A percentile compares a stretch with the other conserved stretches of the same genome.
These are phyloP conservation scores for Metschnikowia cerradonensis DNA, from an alignment of 805 yeast genomes.

Conservation along the genomic window DNA sequence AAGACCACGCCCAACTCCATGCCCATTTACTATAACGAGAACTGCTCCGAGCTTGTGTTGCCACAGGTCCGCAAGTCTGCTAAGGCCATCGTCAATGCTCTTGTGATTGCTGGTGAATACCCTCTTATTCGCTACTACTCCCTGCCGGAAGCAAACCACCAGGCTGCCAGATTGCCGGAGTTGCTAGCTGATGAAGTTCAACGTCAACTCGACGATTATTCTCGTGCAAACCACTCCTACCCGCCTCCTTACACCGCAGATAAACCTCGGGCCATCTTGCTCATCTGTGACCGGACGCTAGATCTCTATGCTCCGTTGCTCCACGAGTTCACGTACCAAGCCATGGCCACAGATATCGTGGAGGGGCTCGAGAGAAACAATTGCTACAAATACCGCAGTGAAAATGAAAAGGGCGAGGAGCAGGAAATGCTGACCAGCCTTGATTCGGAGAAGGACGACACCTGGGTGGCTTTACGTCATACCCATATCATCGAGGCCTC, in stretches of 20 bases:
- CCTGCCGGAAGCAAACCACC: conserved; percentile 45
- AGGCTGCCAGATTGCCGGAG: conserved; percentile 59
- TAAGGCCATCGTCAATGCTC: conserved; percentile 60
- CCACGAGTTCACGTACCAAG: conserved; percentile 89
- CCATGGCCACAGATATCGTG: conserved; percentile 79
- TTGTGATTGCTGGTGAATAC: conserved; percentile 79
- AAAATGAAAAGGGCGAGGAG: conserved; percentile 45
- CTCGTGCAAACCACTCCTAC: conserved; percentile 62
- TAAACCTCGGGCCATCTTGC: conserved; percentile 67
- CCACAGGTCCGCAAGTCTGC: conserved; percentile 59
- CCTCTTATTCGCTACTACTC: conserved; percentile 78
- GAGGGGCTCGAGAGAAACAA: conserved; percentile 40
- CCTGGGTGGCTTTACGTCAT: conserved; percentile 70
- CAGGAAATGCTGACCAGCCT: conserved; percentile 36
- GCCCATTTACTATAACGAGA: conserved; percentile 66
- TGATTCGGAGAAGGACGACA: conserved; percentile 60
- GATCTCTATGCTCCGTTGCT: conserved; percentile 80
- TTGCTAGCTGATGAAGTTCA: conserved; percentile 74
- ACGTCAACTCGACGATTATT: conserved; percentile 65
- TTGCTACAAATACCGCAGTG: conserved; percentile 49
- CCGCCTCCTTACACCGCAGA: conserved; percentile 48
- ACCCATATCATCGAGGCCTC: conserved; percentile 72
- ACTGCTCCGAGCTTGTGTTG: conserved; percentile 58
- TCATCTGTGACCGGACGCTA: conserved; percentile 78
- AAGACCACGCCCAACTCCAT: conserved; percentile 49